These are phyloP conservation scores for Porodaedalea pini DNA, from an alignment of 1,284 basidiomycete species.

Conservation along the genomic window DNA sequence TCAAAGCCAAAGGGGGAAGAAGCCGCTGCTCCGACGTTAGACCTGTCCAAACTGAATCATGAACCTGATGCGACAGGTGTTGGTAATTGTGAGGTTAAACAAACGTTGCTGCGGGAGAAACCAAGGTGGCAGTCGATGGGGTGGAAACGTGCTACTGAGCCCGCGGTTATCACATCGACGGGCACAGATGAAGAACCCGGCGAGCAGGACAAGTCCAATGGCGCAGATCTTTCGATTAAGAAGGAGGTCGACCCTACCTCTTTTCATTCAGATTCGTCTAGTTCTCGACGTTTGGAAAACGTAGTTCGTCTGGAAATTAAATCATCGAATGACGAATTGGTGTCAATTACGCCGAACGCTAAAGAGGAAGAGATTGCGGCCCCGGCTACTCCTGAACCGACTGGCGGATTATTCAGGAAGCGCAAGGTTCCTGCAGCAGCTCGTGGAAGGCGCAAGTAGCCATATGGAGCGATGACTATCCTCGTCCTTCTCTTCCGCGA, in stretches of 20 bases:
- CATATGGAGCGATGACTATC: neutral
- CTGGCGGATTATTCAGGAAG: slow-evolving; percentile 41
- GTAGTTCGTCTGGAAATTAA: neutral
- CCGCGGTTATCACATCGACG: neutral
- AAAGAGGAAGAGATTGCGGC: slow-evolving; percentile 20
- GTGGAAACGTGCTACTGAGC: slow-evolving; percentile 30
- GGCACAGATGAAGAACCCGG: slow-evolving; percentile 7
- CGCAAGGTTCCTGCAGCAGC: slow-evolving; percentile 34
- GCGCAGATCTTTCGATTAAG: slow-evolving; percentile 18
- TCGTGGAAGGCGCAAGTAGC: slow-evolving; percentile 15
- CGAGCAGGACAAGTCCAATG: slow-evolving; percentile 3
- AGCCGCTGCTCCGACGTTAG: slow-evolving; percentile 4
- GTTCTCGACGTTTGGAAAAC: slow-evolving; percentile 11
- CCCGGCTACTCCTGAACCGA: slow-evolving; percentile 21
- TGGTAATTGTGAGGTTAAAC: neutral
- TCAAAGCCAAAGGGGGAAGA: slow-evolving; percentile 42
- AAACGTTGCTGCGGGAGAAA: slow-evolving; percentile 17
- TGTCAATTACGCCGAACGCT: slow-evolving; percentile 4
- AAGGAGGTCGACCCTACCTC: slow-evolving; percentile 18
- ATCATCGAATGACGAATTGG: neutral
- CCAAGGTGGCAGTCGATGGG: slow-evolving; percentile 39
- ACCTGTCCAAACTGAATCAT: neutral
- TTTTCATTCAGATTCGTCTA: slow-evolving; percentile 14
- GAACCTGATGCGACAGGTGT: neutral
- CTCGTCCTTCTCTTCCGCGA: slow-evolving; percentile 5